These are phyloP conservation scores for Monascus purpureus DNA, from an alignment of 495 filamentous ascomycete genomes.

Conservation along the genomic window DNA sequence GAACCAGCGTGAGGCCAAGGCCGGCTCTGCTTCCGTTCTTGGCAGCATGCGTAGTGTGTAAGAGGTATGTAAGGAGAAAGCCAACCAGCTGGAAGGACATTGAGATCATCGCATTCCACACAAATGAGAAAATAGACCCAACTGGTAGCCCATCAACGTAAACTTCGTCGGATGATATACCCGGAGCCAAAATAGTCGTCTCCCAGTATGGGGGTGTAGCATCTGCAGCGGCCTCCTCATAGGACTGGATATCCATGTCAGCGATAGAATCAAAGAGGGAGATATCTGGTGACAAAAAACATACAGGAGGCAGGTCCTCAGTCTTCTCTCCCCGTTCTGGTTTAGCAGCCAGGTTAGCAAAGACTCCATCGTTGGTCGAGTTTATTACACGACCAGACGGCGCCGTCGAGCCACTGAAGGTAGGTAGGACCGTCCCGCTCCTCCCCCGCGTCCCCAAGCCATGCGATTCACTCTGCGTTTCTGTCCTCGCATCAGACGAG, in stretches of 20 bases:
- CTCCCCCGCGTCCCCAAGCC: conserved; percentile 11
- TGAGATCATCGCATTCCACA: conserved; percentile 98
- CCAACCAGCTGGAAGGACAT: conserved; percentile 97
- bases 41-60: conserved; percentile 94
- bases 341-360: conserved; percentile 87
- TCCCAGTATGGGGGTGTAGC: conserved; percentile 98
- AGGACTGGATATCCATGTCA: conserved; percentile 72
- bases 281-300: conserved; percentile 21
- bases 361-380: conserved; percentile 75
- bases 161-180: conserved; percentile 75
- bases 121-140: conserved; percentile 85
- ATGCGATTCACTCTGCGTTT: conserved; percentile 7
- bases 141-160: conserved; percentile 94
- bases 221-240: conserved; percentile 96
- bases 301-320: conserved; percentile 80
- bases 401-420: conserved; percentile 24
- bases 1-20: conserved; percentile 88
- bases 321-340: conserved; percentile 71
- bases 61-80: conserved; percentile 92
- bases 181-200: conserved; percentile 90
- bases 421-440: conserved; percentile 38
- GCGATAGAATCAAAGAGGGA: not conserved
- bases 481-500: conserved; percentile 22
- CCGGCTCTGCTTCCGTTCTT: conserved; percentile 94
- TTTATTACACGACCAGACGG: conserved; percentile 36